Percentiles rank a stretch among this genome's conserved stretches.
phyloP scores from a whole-genome alignment of 306 rosid species.

The Astragalus membranaceus region DNA sequence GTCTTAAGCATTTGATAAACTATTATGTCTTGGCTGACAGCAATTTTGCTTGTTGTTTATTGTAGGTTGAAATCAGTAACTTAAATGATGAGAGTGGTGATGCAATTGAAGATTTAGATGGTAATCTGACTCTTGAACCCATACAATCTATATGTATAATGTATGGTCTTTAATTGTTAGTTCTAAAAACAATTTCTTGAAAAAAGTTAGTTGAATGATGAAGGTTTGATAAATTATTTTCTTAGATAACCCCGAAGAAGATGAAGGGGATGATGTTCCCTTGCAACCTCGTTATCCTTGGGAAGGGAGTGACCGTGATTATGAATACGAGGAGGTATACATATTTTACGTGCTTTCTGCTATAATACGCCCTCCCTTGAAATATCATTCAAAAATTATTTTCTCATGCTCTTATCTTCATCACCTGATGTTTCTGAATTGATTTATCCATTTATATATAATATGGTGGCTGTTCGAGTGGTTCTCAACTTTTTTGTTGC shows the following conservation, averaged over 20 bases:
- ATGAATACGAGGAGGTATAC: constrained; percentile 74
- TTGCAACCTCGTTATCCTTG: constrained; percentile 59
- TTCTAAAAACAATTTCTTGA: background rate
- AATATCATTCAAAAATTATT: background rate
- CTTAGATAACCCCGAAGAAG: constrained; percentile 50
- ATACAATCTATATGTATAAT: background rate
- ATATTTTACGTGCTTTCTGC: background rate
- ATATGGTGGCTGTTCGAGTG: background rate
- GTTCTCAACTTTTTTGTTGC: background rate
- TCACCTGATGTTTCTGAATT: background rate
- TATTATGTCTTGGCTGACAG: background rate
- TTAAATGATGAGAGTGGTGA: constrained; percentile 61
- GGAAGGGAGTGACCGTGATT: constrained; percentile 90
- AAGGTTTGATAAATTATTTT: background rate
- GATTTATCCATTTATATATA: background rate
- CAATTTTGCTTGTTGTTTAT: constrained; percentile 6
- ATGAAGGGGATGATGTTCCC: constrained; percentile 44
- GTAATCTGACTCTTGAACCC: constrained; percentile 24
- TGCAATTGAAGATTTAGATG: constrained; percentile 58
- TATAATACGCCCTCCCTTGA: background rate
- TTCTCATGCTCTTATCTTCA: background rate
- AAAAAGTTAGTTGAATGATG: background rate
- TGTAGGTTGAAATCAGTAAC: constrained; percentile 57
- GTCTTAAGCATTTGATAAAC: background rate
- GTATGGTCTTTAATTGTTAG: background rate